Evolutionary conservation across 371 early-diverging fungal genomes (phyloP), one percentile per base, ranked within the genome.

Genomic region (Syncephalis plumigaleata): DNA sequence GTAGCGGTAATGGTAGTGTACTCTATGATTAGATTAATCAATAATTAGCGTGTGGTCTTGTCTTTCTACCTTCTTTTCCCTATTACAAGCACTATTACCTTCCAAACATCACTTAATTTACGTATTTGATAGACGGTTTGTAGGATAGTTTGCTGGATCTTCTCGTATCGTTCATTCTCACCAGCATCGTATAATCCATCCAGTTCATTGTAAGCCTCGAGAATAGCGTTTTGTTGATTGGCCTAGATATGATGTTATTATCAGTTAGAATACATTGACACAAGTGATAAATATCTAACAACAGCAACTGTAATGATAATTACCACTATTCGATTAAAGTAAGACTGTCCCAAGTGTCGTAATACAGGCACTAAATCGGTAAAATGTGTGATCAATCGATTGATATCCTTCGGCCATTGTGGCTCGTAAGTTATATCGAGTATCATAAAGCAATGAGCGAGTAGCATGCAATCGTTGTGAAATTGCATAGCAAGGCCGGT

Each of bases 401-500:
- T 38, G 0, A 49, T 20, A 8, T 46, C 23, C 3, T n/a, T 15
- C 0, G 11, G 9, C 0, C 52, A 44, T 9, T 36, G 1, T 11
- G 48, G 21, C 16, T 9, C n/a, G 46, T 53, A 57, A 2, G 42
- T 42, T 22, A 44, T 37, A 24, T 46, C 45, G 9, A 53, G 20
- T 17, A 54, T 48, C 18, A 43, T 59, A 20, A 54, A 57, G 53
- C 49, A 58, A 39, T 56, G 60, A 7, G 80, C 70, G 8, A 81
- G 55, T 59, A 72, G 81, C 54, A 70, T 61, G 48, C 84, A 84
- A 50, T 84, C 84, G 36, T 81, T 84, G 44, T 72, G 60, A 47
- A 81, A 79, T 9, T 79, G 57, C 45, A 81, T 66, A 0, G 73
- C 56, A 20, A 70, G 50, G 75, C 70, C 15, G 79, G 74, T n/a